A percentile compares a stretch with the other conserved stretches of the same genome.
Conservation (phyloP, 1,284 basidiomycete genomes). For the Stygiomarasmius scandens region DNA sequence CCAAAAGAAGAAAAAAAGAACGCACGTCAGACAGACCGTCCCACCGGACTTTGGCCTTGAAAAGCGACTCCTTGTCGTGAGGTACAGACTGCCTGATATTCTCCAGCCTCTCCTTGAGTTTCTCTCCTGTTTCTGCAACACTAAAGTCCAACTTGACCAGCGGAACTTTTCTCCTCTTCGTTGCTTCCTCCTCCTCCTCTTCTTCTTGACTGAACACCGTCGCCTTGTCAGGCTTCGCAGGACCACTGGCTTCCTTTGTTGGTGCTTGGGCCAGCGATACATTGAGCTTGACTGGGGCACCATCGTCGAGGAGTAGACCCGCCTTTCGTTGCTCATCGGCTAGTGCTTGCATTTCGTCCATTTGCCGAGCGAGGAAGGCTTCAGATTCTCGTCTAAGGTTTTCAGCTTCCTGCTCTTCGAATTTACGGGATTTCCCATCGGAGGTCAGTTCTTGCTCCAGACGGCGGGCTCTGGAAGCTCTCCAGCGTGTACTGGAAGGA, state of each 20-base stretch:
- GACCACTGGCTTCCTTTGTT: constrained; percentile 46
- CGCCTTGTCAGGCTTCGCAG: constrained; percentile 51
- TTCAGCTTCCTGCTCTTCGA: constrained; percentile 83
- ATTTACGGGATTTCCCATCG: constrained; percentile 79
- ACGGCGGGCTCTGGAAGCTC: constrained; percentile 64
- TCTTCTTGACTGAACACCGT: constrained; percentile 75
- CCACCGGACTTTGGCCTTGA: constrained; percentile 84
- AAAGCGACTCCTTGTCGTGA: constrained; percentile 71
- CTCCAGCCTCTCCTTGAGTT: constrained; percentile 76
- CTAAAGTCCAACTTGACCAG: constrained; percentile 87
- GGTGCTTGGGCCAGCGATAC: constrained; percentile 61
- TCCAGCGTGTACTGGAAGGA: constrained; percentile 67
- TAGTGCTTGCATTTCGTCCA: constrained; percentile 88
- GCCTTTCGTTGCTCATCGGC: constrained; percentile 87
- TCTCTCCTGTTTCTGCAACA: constrained; percentile 73
- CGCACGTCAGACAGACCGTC: constrained; percentile 82
- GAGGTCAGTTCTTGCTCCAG: constrained; percentile 76
- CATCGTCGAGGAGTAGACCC: constrained; percentile 87
- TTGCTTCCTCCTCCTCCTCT: constrained; percentile 83
- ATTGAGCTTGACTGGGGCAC: constrained; percentile 82
- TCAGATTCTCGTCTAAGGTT: constrained; percentile 86
- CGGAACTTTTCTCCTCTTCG: constrained; percentile 77
- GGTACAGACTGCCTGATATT: constrained; percentile 75
- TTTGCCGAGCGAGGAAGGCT: constrained; percentile 84
- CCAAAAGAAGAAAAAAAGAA: constrained; percentile 16